Conservation (phyloP, 208 protist species). For the Leishmania aethiopica region DNA sequence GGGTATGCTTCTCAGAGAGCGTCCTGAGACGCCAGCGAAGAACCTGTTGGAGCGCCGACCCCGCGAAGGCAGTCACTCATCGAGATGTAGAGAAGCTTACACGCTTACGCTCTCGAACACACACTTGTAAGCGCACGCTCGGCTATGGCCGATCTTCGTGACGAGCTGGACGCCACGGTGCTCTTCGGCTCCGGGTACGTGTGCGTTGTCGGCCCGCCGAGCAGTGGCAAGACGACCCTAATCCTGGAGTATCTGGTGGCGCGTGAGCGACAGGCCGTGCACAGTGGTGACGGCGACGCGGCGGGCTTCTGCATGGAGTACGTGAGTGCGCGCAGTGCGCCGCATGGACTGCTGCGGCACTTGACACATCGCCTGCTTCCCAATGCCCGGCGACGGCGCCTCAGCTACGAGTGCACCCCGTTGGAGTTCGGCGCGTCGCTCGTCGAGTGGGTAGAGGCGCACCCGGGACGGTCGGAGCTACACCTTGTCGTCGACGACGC, state of each 20-base stretch:
- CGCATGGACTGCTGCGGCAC: slow-evolving; percentile 32
- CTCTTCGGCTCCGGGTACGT: slow-evolving; percentile 81
- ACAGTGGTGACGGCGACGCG: slow-evolving; percentile 11
- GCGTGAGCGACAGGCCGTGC: slow-evolving; percentile 40
- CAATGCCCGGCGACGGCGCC: slow-evolving; percentile 22
- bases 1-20: neutral
- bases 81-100: neutral
- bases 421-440: slow-evolving; percentile 63
- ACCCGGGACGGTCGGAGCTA: slow-evolving; percentile 60
- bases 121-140: neutral
- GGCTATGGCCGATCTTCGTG: slow-evolving; percentile 35
- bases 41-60: neutral
- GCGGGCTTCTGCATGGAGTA: slow-evolving; percentile 50
- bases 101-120: neutral
- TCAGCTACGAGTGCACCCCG: slow-evolving; percentile 48
- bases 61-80: neutral
- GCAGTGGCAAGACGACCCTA: slow-evolving; percentile 77
- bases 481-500: slow-evolving; percentile 89
- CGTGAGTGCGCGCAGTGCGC: slow-evolving; percentile 35
- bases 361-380: slow-evolving; percentile 31
- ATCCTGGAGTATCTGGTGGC: slow-evolving; percentile 62
- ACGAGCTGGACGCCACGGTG: slow-evolving; percentile 77
- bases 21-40: neutral
- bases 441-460: slow-evolving; percentile 48
- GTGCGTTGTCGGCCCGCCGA: slow-evolving; percentile 70